phyloP scores from a whole-genome alignment of 75 land plant genomes.

The Larix kaempferi region DNA sequence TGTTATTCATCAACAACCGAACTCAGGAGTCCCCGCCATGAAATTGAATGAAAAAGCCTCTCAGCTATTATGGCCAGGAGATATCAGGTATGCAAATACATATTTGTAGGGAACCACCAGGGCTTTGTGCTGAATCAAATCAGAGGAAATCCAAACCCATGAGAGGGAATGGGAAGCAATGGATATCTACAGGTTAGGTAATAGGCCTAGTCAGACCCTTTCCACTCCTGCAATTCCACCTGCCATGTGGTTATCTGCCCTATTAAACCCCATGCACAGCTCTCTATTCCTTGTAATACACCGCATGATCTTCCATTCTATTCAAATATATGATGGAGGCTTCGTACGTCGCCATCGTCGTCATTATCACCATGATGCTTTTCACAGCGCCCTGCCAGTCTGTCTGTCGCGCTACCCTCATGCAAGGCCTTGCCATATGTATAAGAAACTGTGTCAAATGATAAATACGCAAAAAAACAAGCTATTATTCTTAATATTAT shows the following conservation, averaged over 20 bases:
- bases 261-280: neutral
- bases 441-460: constrained; percentile 5
- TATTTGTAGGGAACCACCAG: neutral
- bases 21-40: neutral
- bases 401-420: neutral
- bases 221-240: neutral
- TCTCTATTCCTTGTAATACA: neutral
- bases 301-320: neutral
- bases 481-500: neutral
- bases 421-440: neutral
- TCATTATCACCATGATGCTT: neutral
- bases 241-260: neutral
- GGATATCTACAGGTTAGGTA: neutral
- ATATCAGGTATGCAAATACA: neutral
- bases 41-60: neutral
- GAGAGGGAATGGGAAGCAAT: neutral
- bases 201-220: neutral
- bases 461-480: neutral
- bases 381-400: neutral
- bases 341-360: neutral
- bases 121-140: neutral
- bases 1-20: constrained; percentile 6
- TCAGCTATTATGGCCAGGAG: neutral
- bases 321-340: neutral
- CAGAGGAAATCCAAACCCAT: neutral